These are phyloP conservation scores for Mortierella antarctica DNA, from an alignment of 192 early-diverging fungal genomes.

Conservation along the genomic window DNA sequence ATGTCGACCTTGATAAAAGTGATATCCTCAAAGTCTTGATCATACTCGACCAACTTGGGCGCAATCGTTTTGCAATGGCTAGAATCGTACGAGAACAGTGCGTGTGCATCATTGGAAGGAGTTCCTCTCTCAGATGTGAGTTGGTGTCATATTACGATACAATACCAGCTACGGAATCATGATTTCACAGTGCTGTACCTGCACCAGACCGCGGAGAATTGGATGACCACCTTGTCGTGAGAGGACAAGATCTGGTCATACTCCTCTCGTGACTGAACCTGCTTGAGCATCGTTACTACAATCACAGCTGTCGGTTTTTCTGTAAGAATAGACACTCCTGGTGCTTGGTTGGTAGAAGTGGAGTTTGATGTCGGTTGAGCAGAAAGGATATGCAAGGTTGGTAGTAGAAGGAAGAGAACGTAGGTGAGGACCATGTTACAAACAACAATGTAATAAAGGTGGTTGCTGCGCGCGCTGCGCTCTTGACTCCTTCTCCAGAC, in stretches of 20 bases:
- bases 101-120: background rate
- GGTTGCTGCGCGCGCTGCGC: too few relatives aligned
- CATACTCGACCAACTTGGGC: background rate
- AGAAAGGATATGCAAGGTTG: background rate
- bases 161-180: background rate
- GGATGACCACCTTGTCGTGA: constrained; percentile 11
- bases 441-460: too few relatives aligned
- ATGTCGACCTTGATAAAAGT: constrained; percentile 21
- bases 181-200: background rate
- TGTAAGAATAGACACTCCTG: background rate
- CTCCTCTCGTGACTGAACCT: constrained; percentile 1
- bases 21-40: background rate
- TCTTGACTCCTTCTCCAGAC: too few relatives aligned
- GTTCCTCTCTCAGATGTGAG: background rate
- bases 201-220: constrained; percentile 11
- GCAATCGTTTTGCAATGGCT: constrained; percentile 16
- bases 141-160: background rate
- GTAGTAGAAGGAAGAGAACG: background rate
- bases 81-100: background rate
- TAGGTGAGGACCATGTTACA: too few relatives aligned
- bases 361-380: background rate
- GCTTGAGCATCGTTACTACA: constrained; percentile 2
- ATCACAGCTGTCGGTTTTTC: background rate
- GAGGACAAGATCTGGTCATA: constrained; percentile 3
- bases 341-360: background rate